phyloP scores from a whole-genome alignment of 345 rosid genomes.

The Citrus reticulata region DNA sequence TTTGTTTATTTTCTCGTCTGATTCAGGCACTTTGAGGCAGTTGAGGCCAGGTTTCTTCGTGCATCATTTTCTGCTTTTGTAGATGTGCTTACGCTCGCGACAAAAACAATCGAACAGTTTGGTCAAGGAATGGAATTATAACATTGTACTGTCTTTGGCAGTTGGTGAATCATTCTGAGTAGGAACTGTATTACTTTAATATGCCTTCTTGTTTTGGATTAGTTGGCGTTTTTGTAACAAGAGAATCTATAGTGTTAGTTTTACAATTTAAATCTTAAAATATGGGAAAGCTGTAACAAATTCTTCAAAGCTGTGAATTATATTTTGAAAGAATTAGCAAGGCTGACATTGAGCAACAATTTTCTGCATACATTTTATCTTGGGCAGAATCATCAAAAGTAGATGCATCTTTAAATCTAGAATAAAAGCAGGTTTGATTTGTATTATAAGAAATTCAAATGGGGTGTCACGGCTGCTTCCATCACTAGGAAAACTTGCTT shows the following conservation, averaged over 20 bases:
- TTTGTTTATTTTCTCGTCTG: no score
- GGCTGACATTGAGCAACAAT: no score
- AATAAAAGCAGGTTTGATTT: no score
- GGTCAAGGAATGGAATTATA: slow-evolving; percentile 38
- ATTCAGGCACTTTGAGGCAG: slow-evolving; percentile 74
- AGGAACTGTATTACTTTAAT: neutral
- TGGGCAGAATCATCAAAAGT: no score
- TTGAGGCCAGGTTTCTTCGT: slow-evolving; percentile 91
- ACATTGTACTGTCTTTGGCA: neutral
- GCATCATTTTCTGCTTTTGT: slow-evolving; percentile 85
- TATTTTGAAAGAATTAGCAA: no score
- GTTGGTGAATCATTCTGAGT: neutral
- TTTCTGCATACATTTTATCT: no score
- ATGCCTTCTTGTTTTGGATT: no score
- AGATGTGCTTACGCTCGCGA: slow-evolving; percentile 70
- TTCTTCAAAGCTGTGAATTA: neutral
- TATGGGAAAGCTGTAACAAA: neutral
- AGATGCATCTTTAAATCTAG: no score
- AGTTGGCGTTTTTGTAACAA: no score
- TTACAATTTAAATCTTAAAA: neutral
- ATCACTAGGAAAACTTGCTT: no score
- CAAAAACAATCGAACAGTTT: slow-evolving; percentile 79
- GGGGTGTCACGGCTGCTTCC: no score
- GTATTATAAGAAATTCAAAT: no score
- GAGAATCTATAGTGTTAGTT: neutral